phyloP scores from a whole-genome alignment of 2,329 filamentous ascomycete species.

The Arthrobotrys conoides region DNA sequence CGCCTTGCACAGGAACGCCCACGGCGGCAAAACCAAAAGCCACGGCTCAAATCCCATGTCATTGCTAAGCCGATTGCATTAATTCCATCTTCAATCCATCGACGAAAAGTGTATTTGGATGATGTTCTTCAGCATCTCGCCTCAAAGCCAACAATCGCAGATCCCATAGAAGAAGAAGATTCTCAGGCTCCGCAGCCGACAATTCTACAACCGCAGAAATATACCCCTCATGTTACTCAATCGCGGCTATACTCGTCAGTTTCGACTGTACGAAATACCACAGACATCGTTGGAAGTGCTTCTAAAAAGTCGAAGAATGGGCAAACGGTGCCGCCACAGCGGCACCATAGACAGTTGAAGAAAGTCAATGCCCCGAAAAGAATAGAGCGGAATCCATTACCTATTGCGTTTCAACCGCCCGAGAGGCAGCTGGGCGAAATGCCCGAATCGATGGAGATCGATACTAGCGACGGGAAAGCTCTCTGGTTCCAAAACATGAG shows the following conservation, averaged over 20 bases:
- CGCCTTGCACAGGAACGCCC: neutral
- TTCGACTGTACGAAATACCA: neutral
- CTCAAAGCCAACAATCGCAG: neutral
- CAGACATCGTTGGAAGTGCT: constrained; percentile 15
- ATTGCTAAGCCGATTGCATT: constrained; percentile 32
- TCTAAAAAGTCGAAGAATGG: constrained; percentile 31
- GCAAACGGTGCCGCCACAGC: neutral
- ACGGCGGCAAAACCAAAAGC: neutral
- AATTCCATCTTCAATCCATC: neutral
- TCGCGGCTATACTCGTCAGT: neutral
- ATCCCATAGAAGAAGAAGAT: constrained; percentile 39
- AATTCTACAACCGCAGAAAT: neutral
- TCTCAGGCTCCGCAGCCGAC: neutral
- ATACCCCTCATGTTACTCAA: neutral
- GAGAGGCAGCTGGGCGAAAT: neutral
- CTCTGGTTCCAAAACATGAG: constrained; percentile 48
- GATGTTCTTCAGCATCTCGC: constrained; percentile 27
- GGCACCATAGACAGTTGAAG: neutral
- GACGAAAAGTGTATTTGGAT: constrained; percentile 24
- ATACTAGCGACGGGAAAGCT: constrained; percentile 15
- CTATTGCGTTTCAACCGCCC: constrained; percentile 43
- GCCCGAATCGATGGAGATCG: constrained; percentile 34
- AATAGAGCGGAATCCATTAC: constrained; percentile 23
- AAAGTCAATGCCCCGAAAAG: constrained; percentile 24
- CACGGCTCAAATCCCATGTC: constrained; percentile 6